A percentile compares a stretch with the other conserved stretches of the same genome.
Evolutionary conservation across 2,329 filamentous ascomycete species (phyloP).

Genomic region (Cladosporium oxysporum): DNA sequence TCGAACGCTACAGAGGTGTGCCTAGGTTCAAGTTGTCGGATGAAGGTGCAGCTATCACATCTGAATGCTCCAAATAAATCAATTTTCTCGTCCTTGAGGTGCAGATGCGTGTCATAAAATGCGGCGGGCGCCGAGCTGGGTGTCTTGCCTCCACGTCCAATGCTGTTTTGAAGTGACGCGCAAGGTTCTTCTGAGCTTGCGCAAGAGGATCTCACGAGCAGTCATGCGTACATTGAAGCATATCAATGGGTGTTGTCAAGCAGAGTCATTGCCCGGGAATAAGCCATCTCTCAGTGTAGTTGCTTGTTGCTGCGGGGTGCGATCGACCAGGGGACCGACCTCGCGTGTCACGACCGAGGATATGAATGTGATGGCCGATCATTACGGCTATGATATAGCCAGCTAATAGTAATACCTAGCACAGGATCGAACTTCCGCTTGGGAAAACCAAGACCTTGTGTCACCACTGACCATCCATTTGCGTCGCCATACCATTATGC

Average conservation of each 20-base stretch:
- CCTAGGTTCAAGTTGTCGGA: neutral
- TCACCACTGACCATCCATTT: neutral
- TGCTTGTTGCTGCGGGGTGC: slow-evolving; percentile 13
- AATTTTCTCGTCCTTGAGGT: neutral
- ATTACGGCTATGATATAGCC: neutral
- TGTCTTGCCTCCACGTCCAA: neutral
- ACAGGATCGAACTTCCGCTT: neutral
- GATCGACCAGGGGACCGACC: slow-evolving; percentile 7
- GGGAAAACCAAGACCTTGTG: neutral
- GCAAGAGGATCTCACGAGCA: neutral
- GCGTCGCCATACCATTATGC: slow-evolving; percentile 35
- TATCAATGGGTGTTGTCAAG: no score
- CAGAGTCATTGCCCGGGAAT: slow-evolving; percentile 5
- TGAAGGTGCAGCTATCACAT: neutral
- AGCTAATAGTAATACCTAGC: neutral
- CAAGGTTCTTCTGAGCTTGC: neutral
- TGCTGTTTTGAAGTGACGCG: neutral
- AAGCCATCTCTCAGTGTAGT: neutral
- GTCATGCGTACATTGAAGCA: neutral
- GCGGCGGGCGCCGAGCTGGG: neutral
- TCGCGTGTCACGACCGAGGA: slow-evolving; percentile 19
- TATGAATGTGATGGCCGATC: neutral
- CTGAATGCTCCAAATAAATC: neutral
- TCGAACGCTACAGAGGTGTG: neutral
- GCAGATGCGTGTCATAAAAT: neutral